phyloP scores from a whole-genome alignment of 371 early-diverging fungal species.

The Zopfochytrium polystomum region DNA sequence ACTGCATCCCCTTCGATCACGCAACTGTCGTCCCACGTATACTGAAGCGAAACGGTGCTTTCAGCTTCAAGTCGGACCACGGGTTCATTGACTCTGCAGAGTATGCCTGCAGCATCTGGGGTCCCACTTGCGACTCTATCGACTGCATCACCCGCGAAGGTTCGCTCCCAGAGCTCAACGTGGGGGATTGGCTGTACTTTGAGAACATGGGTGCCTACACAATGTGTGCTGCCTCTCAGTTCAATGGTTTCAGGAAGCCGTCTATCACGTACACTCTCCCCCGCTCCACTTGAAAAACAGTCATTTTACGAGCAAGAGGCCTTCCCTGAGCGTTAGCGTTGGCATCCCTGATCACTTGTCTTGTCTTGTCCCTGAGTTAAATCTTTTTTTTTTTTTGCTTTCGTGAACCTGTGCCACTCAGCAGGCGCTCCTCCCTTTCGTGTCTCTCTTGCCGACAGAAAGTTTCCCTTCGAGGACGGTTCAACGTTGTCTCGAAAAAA shows the following conservation, averaged over 20 bases:
- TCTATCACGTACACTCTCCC: constrained; percentile 84
- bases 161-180: constrained; percentile 75
- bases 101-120: constrained; percentile 83
- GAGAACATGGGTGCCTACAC: constrained; percentile 98
- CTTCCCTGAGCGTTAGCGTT: too few relatives aligned
- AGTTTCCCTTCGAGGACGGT: too few relatives aligned
- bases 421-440: too few relatives aligned
- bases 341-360: too few relatives aligned
- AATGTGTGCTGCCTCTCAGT: constrained; percentile 65
- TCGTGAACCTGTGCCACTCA: too few relatives aligned
- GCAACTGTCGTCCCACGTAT: constrained; percentile 71
- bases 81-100: constrained; percentile 15
- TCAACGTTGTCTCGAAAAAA: too few relatives aligned
- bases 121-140: constrained; percentile 98
- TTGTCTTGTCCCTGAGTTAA: too few relatives aligned
- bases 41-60: constrained; percentile 52
- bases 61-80: constrained; percentile 37
- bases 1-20: constrained; percentile 97
- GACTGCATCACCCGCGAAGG: constrained; percentile 80
- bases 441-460: too few relatives aligned
- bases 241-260: constrained; percentile 86
- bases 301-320: too few relatives aligned
- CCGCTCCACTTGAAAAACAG: too few relatives aligned
- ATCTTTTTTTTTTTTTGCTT: too few relatives aligned
- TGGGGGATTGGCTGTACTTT: constrained; percentile 96